Evolutionary conservation across 345 rosid genomes (phyloP), one percentile per base, ranked within the genome.

Genomic region (Physaria fendleri): DNA sequence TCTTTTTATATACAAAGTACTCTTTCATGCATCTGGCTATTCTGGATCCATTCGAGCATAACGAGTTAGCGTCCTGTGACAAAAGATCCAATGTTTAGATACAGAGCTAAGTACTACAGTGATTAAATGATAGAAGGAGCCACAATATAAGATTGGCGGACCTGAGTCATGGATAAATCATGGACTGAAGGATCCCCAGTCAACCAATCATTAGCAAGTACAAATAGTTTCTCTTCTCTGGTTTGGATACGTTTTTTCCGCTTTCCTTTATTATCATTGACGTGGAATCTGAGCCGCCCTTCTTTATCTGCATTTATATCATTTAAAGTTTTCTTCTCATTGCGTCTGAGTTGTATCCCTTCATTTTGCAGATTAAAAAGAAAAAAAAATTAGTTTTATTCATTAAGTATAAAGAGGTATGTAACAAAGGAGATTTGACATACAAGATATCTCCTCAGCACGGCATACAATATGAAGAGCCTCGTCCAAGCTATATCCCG

Each of bases 311-410:
- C 63, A 46, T 93, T 89, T 66, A 93, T 75, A 61, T 89, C 94
- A 73, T 93, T 93, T 49, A 93, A 75, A 71, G 83, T 76, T 79
- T 87, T 93, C 85, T 93, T 93, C 77, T 93, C 99, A 62, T 81
- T 89, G 69, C 97, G 95, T 48, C 99, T 75, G 53, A 93, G 94
- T 72, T 89, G 99, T 85, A 93, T 93, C 99, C 99, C 99, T 92
- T 75, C 74, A 69, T 71, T 75, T 73, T n/a, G n/a, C n/a, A n/a
- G n/a, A n/a, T 64, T 47, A 24, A 65, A 71, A 48, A 20, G 63
- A 66, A 34, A 32, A 21, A 20, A 17, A 37, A 7, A 41, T 70
- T 33, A 63, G 69, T 48, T 11, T 11, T 56, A 18, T 32, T 41
- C 45, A 24, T 22, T 41, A 24, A 27, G 20, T 39, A 12, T 15